Base-by-base conservation (phyloP, 805 yeast genomes). In the Suhomyces kilbournensis region DNA sequence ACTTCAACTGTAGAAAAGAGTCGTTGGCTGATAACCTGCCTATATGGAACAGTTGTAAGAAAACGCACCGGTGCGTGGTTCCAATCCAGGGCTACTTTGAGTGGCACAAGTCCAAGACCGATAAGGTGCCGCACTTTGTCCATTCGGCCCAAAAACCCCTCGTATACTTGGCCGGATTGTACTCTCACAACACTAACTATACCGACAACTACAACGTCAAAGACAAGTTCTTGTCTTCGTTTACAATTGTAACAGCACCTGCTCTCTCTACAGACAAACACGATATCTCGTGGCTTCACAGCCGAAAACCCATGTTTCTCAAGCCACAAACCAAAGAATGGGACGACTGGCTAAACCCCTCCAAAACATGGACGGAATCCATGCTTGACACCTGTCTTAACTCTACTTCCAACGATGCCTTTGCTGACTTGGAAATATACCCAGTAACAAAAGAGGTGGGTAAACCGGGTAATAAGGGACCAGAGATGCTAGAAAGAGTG, bases 31-130 rank as follows among this genome's bases (percentile, higher is more conserved):
- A 76, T 4, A 66, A 70, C 1, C 75, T 77, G 43, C 70, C 76
- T 20, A 67, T 86, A 40, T 91, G 96, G 96, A 72, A 72, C 6
- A 55, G 72, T 1, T 73, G 81, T 4, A 69, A 76, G 35, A 68
- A 75, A 22, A 68, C 68, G 7, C 70, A 72, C 4, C 71, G 97
- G 38, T 91, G 97, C 64, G 84, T 86, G 0, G 81, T 90, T 0
- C 93, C 96, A 0, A 78, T 88, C 39, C 79, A 81, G 60, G 97
- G 97, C 0, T 92, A 92, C 66, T 92, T 81, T 62, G 97, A 92
- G 67, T 92, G 97, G 97, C 70, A 63, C 49, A 68, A 64, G 25
- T 55, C 60, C 28, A 70, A 66, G 43, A 61, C 61, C 3, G 72
- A 71, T 8, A 86, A 83, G 61, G 65, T 66, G 0, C 97, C 97